Conservation (phyloP, 1,139 yeast species). For the Pichia sp. region DNA sequence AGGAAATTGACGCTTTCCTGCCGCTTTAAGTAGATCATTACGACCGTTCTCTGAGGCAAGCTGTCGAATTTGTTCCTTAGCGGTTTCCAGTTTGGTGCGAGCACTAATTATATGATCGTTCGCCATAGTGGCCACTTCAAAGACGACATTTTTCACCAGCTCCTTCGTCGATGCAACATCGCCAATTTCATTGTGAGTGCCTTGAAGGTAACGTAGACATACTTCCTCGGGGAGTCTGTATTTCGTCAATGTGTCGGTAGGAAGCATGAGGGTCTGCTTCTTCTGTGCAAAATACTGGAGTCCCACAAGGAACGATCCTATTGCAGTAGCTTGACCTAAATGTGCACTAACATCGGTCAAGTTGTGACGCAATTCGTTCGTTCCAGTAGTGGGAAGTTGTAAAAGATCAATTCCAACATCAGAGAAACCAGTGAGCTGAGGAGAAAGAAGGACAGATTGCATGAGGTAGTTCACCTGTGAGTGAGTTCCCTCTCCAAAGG, state of each 20-base stretch:
- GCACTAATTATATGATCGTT: slow-evolving; percentile 78
- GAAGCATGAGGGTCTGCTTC: slow-evolving; percentile 50
- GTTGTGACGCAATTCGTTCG: slow-evolving; percentile 34
- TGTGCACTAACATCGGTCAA: slow-evolving; percentile 68
- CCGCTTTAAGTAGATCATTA: slow-evolving; percentile 28
- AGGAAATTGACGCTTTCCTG: slow-evolving; percentile 29
- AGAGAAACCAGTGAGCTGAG: slow-evolving; percentile 37
- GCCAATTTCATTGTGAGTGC: slow-evolving; percentile 25
- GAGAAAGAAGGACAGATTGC: slow-evolving; percentile 56
- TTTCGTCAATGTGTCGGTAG: slow-evolving; percentile 53
- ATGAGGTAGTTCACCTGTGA: slow-evolving; percentile 68
- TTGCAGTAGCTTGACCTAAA: slow-evolving; percentile 74
- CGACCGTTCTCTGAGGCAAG: slow-evolving; percentile 25
- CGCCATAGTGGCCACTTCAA: slow-evolving; percentile 66
- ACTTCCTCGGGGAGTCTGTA: slow-evolving; percentile 59
- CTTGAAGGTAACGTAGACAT: slow-evolving; percentile 43
- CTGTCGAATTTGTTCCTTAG: slow-evolving; percentile 31
- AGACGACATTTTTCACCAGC: slow-evolving; percentile 49
- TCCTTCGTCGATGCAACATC: slow-evolving; percentile 24
- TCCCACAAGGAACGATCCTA: slow-evolving; percentile 61
- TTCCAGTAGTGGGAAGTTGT: slow-evolving; percentile 33
- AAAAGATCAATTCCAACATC: slow-evolving; percentile 49
- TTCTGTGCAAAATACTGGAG: slow-evolving; percentile 48
- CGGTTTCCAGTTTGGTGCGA: slow-evolving; percentile 39
- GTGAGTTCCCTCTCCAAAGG: slow-evolving; percentile 75